Evolutionary conservation across 2,329 filamentous ascomycete genomes (phyloP), one percentile per base, ranked within the genome.

Genomic region (Parafenestella ontariensis): DNA sequence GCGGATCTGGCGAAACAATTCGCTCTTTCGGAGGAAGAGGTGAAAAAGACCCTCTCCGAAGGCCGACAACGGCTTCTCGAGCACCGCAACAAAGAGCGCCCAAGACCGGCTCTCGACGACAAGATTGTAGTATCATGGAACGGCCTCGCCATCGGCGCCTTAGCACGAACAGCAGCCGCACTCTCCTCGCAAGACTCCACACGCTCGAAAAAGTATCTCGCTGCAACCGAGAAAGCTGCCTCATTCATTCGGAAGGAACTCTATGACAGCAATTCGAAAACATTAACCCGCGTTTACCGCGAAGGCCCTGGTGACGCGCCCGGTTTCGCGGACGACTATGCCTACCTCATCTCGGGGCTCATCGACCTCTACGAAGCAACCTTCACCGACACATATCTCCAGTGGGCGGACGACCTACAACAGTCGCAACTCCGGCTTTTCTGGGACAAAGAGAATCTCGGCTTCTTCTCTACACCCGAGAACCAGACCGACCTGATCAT

Each of bases 321-420:
- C 34, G 93, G 86, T 0, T 96, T 98, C 75, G 91, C 94, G 1
- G 95, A 98, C 66, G 95, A 99, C 77, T 98, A 98, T 71, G 92
- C 94, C 2, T 96, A 94, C 74, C 75, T 98, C 36, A 90, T 92
- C 45, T 86, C 89, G 45, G 94, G 92, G 0, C 81, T 97, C 1
- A 79, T 98, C 52, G 89, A 93, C 63, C 83, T 98, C 24, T 96
- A 96, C 71, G 88, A 94, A 72, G 85, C 89, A 0, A 96, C 91
- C 0, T 89, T 89, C 58, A 87, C 96, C 52, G 87, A 89, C 61
- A 78, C 79, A 39, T 91, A 90, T 78, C 81, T 97, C 4, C 80
- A 88, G 56, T 96, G 94, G 81, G 94, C 94, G 0, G 89, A 94
- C 66, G 82, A 84, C 20, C 78, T 99, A 15, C 94, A 98, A 77